Base-by-base conservation (phyloP, 2,329 filamentous ascomycete genomes). In the Monilinia aucupariae region DNA sequence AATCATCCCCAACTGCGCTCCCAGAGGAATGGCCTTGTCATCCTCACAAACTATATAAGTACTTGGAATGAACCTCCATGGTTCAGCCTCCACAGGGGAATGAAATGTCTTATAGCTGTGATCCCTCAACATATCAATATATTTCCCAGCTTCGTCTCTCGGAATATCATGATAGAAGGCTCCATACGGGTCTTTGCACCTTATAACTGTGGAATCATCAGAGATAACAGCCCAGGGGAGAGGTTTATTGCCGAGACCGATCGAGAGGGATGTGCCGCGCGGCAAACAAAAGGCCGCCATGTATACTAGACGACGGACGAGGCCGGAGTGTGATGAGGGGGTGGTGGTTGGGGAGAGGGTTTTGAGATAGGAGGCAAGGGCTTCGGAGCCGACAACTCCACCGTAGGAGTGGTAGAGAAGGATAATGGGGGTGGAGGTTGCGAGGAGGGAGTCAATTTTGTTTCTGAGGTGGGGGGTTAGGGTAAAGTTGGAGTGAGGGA, bases 401-500 rank as follows among this genome's bases (percentile, higher is more conserved):
- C 75, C 73, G 68, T 78, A 79, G 22, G 74, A 77, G 58, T 79
- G 77, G 15, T 71, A 69, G 20, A 77, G 47, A 7, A 78, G 65
- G 0, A 79, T 64, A 6, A 78, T 73, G 30, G 78, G 74, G 30
- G 76, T 75, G 0, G 73, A 73, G 0, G 55, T 65, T 20, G 75
- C 74, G 10, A 78, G 75, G 6, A 78, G 74, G 6, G 67, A 61
- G 17, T 73, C 67, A 25, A 59, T 41, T 51, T 41, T 51, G 8
- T 48, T 51, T 50, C 45, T 50, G 15, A 25, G 10, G 37, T n/a
- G 17, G 22, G 22, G 20, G 45, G 8, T 22, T 9, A 47, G 22
- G 39, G 6, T 51, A 51, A 17, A 20, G 17, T 15, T 30, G 1
- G 25, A 22, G 27, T 30, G 17, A 39, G 30, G 8, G 13, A 8